Base-by-base conservation (phyloP, 768 basidiomycete genomes). In the Galerina sulciceps region DNA sequence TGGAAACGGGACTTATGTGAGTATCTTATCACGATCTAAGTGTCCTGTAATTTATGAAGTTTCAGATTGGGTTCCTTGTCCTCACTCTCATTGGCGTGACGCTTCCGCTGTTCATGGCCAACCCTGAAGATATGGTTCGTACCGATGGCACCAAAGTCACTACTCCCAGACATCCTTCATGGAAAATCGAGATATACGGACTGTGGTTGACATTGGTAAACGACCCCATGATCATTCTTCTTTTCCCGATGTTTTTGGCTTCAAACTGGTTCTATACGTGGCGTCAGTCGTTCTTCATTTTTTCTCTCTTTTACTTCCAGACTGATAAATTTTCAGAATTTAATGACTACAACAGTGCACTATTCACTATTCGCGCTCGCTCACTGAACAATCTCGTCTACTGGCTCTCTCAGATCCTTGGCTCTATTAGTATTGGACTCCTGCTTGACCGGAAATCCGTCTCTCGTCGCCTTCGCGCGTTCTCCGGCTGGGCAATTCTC, bases 201-300 rank as follows among this genome's bases (percentile, higher is more conserved):
- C 81, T 94, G 18, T 91, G 81, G 74, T 63, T 88, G 45, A 83
- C 88, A 2, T 76, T 94, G 43, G 81, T 75, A 55, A 87, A 82
- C 11, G 92, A 94, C 66, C 90, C 89, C 0, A 77, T 80, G 73
- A 85, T 94, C 64, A 59, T 93, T 14, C 74, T 91, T 4, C 80
- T 93, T 17, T 90, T 94, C 77, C 93, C 92, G 11, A 90, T 93
- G 87, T 93, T 93, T 73, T 85, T 92, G 54, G 85, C 89, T 8
- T 89, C 87, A 41, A 93, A 93, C 70, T 93, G 89, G 83, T 92
- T 92, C 74, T 92, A 92, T 68, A 88, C 91, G 2, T 93, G 89
- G 89, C 90, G 89, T 90, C 59, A 67, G 87, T 71, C n/a, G 17
- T 38, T 36, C 17, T 5, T 53, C 17, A 38, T 14, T 37, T 23